Conservation (phyloP, 1,284 basidiomycete genomes). For the Marasmius sp. region DNA sequence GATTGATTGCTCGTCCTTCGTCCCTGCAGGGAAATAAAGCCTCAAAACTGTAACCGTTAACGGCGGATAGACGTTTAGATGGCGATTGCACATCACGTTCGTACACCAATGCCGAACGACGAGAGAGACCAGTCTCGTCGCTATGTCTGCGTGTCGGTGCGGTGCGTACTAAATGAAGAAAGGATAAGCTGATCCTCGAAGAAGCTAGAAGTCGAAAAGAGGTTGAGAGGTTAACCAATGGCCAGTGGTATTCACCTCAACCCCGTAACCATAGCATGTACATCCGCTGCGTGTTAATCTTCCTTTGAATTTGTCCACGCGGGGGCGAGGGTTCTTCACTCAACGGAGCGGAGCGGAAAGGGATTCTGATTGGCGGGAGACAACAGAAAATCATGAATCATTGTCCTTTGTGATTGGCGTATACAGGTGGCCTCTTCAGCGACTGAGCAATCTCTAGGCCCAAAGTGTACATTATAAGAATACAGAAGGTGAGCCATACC, state of each 20-base stretch:
- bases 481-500: constrained; percentile 42
- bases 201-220: not conserved
- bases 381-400: not conserved
- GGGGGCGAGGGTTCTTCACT: not conserved
- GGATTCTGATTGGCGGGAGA: not conserved
- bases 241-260: not conserved
- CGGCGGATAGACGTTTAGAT: too few species aligned
- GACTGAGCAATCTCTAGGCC: constrained; percentile 30
- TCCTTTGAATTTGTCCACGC: too few species aligned
- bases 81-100: too few species aligned
- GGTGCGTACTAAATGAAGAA: not conserved
- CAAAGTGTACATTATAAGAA: constrained; percentile 34
- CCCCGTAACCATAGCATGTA: too few species aligned
- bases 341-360: not conserved
- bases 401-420: not conserved
- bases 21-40: too few species aligned
- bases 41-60: too few species aligned
- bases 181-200: not conserved
- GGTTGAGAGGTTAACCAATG: not conserved
- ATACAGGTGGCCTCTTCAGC: not conserved
- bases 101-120: too few species aligned
- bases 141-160: too few species aligned
- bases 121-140: too few species aligned
- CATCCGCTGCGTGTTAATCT: too few species aligned
- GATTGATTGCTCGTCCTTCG: too few species aligned